These are phyloP conservation scores for Beta corolliflora DNA, from an alignment of 179 eudicot genomes.

Conservation along the genomic window DNA sequence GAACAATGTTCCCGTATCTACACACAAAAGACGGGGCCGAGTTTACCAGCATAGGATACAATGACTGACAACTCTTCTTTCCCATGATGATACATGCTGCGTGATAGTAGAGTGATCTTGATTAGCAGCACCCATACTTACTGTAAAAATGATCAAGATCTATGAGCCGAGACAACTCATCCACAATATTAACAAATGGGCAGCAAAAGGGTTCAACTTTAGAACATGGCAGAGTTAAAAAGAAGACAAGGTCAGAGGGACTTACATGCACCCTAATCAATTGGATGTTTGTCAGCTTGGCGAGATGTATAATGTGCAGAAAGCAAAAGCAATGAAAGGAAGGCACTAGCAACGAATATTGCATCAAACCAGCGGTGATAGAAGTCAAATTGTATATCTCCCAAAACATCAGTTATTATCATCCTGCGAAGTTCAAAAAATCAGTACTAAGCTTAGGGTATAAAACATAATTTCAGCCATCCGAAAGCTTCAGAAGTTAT, in stretches of 20 bases:
- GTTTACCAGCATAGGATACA: neutral
- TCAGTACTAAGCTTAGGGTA: conserved; percentile 1
- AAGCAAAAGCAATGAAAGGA: conserved; percentile 88
- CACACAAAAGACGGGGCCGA: neutral
- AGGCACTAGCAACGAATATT: conserved; percentile 96
- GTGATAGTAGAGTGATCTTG: neutral
- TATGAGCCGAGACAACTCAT: neutral
- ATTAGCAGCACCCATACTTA: neutral
- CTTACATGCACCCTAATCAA: conserved; percentile 48
- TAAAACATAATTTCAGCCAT: neutral
- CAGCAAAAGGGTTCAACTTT: neutral
- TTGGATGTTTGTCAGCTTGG: conserved; percentile 91
- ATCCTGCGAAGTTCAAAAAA: conserved; percentile 50
- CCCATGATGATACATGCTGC: neutral
- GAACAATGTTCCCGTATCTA: neutral
- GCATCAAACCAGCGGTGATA: conserved; percentile 99
- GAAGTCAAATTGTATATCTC: conserved; percentile 96
- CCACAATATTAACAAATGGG: neutral
- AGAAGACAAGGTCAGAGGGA: neutral
- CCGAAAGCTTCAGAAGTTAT: neutral
- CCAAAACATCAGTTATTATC: conserved; percentile 94
- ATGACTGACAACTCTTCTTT: neutral
- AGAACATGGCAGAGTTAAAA: neutral
- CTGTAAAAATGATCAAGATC: neutral
- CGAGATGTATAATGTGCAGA: conserved; percentile 98